Conservation (phyloP, 768 basidiomycete species). For the Inosperma sp. region DNA sequence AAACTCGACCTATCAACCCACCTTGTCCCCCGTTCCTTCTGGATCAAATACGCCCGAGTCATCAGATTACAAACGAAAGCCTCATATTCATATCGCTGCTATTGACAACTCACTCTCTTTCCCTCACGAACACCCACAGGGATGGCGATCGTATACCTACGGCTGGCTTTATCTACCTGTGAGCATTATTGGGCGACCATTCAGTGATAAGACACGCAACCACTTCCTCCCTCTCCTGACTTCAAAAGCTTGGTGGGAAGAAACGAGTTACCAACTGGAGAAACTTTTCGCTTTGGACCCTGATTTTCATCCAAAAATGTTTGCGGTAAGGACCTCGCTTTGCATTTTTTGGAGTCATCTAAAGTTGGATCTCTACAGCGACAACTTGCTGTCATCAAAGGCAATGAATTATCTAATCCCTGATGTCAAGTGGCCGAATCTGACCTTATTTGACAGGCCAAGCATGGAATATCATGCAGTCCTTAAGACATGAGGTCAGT, state of each 20-base stretch:
- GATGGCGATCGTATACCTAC: slow-evolving; percentile 75
- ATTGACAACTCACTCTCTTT: slow-evolving; percentile 93
- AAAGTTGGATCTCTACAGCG: slow-evolving; percentile 42
- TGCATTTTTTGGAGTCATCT: slow-evolving; percentile 1
- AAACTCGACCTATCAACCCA: slow-evolving; percentile 36
- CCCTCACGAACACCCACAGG: slow-evolving; percentile 85
- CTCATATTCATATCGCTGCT: slow-evolving; percentile 87
- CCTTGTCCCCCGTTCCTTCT: slow-evolving; percentile 33
- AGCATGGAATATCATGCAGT: slow-evolving; percentile 87
- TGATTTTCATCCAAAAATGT: slow-evolving; percentile 90
- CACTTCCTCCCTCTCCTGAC: slow-evolving; percentile 81
- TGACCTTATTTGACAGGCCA: slow-evolving; percentile 43
- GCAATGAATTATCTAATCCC: slow-evolving; percentile 17
- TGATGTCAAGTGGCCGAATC: slow-evolving; percentile 1
- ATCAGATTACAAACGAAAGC: slow-evolving; percentile 52
- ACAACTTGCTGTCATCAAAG: slow-evolving; percentile 91
- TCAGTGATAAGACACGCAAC: slow-evolving; percentile 74
- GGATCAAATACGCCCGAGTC: slow-evolving; percentile 31
- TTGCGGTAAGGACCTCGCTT: slow-evolving; percentile 46
- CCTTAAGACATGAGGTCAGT: slow-evolving; percentile 67
- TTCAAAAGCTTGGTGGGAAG: slow-evolving; percentile 86
- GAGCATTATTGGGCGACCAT: slow-evolving; percentile 79
- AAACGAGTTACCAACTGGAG: slow-evolving; percentile 73
- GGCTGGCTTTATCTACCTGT: slow-evolving; percentile 88
- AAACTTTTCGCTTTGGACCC: slow-evolving; percentile 77